Evolutionary conservation across 768 basidiomycete genomes (phyloP), one percentile per base, ranked within the genome.

Genomic region (Dioszegia aurantiaca): DNA sequence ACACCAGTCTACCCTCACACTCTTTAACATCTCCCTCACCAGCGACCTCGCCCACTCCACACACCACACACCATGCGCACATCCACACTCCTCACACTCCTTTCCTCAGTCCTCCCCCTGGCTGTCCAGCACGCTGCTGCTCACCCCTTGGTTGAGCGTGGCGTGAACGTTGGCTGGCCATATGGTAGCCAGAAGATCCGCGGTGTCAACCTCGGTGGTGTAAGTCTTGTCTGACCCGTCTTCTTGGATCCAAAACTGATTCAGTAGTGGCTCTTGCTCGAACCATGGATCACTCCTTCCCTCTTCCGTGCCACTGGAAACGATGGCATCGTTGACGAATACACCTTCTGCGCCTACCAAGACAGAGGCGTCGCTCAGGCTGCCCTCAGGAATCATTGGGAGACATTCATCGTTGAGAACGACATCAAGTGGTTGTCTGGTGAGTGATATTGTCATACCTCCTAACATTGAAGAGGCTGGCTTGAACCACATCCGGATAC

Each of bases 391-490:
- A 60, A 69, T 26, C 78, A 78, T 63, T 77, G 72, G 65, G 64
- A 78, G 47, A 74, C 69, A 8, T 79, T 73, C 67, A 68, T 78
- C 48, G 78, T 78, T 1, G 76, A 79, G 55, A 71, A 68, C 43
- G 79, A 80, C 59, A 72, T 77, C 58, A 51, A 53, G 27, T 68
- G 68, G 56, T 72, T 76, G 40, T 67, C 68, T 44, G 69, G 73
- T 75, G 43, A n/a, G n/a, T n/a, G n/a, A n/a, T n/a, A n/a, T n/a
- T 60, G 73, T 72, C 16, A 8, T 14, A 24, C 37, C 5, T 5
- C 4, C 37, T 17, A 16, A 23, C 17, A 23, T 1, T 10, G 16
- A 11, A 62, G 67, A 30, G 17, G 62, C 59, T 28, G 65, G 65
- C 23, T 49, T 73, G 17, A 70, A 77, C 58, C 73, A 77, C 56